Percentiles rank a stretch among this genome's conserved stretches.
Evolutionary conservation across 1,284 basidiomycete species (phyloP).

Genomic region (Rhizoctonia solani): DNA sequence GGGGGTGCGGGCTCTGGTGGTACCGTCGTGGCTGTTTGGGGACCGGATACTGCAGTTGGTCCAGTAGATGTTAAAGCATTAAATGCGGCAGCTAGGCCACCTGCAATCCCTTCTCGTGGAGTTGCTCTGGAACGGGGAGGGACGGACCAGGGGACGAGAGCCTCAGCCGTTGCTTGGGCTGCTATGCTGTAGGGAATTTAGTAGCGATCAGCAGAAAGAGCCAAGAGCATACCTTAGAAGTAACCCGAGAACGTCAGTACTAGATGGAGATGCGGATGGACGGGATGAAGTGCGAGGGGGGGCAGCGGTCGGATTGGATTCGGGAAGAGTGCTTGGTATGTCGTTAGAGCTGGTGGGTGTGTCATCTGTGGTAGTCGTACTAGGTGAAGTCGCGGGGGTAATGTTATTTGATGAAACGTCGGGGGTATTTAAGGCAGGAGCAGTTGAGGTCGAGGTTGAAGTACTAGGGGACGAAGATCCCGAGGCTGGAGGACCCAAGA

Average conservation of each 20-base stretch:
- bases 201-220: slow-evolving; percentile 35
- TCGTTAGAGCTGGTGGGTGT: slow-evolving; percentile 28
- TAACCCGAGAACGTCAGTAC: slow-evolving; percentile 78
- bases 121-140: slow-evolving; percentile 35
- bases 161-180: slow-evolving; percentile 31
- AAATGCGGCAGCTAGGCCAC: slow-evolving; percentile 25
- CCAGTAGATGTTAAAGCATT: slow-evolving; percentile 10
- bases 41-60: no score
- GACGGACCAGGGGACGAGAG: slow-evolving; percentile 27
- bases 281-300: neutral
- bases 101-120: slow-evolving; percentile 8
- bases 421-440: no score
- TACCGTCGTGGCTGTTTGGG: no score
- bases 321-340: slow-evolving; percentile 36
- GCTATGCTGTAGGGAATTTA: slow-evolving; percentile 20
- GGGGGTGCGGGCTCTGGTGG: neutral
- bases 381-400: no score
- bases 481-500: no score
- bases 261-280: slow-evolving; percentile 42
- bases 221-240: slow-evolving; percentile 61
- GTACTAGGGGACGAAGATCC: no score
- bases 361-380: slow-evolving; percentile 33
- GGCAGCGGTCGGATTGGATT: slow-evolving; percentile 21
- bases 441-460: no score
- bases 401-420: no score